phyloP scores from a whole-genome alignment of 768 basidiomycete genomes.

The Nidula microcarpa region DNA sequence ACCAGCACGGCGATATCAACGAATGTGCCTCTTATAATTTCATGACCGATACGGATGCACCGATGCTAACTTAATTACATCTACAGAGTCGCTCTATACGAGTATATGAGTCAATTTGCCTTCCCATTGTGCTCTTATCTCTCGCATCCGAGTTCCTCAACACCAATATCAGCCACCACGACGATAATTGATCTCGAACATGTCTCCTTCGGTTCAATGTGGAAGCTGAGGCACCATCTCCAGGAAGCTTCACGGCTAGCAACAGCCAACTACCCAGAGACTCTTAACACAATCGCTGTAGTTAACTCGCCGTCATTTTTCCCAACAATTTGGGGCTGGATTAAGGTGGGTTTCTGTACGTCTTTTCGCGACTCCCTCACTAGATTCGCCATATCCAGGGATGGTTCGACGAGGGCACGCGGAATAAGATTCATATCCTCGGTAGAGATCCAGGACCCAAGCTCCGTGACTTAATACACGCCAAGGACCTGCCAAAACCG shows the following conservation, averaged over 20 bases:
- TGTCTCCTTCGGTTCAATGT: constrained; percentile 62
- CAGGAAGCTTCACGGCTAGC: constrained; percentile 74
- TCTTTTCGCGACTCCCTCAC: neutral
- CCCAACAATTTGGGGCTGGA: constrained; percentile 80
- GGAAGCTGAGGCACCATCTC: constrained; percentile 67
- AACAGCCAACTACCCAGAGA: constrained; percentile 82
- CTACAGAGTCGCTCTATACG: constrained; percentile 61
- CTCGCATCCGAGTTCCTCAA: constrained; percentile 46
- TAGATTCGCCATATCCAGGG: constrained; percentile 29
- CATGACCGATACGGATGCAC: neutral
- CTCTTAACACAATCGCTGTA: constrained; percentile 60
- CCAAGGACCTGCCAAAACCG: constrained; percentile 50
- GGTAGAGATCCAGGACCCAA: constrained; percentile 53
- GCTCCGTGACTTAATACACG: constrained; percentile 45
- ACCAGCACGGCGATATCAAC: constrained; percentile 54
- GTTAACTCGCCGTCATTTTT: constrained; percentile 85
- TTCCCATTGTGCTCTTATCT: constrained; percentile 62
- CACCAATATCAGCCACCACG: constrained; percentile 57
- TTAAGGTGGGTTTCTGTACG: constrained; percentile 47
- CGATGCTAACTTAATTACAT: neutral
- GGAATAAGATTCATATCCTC: constrained; percentile 74
- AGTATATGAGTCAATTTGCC: constrained; percentile 62
- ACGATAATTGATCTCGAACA: constrained; percentile 73
- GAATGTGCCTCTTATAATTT: constrained; percentile 52
- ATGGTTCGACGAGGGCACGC: constrained; percentile 80